phyloP scores from a whole-genome alignment of 176 grass and related monocot species.

The Pharus latifolius region DNA sequence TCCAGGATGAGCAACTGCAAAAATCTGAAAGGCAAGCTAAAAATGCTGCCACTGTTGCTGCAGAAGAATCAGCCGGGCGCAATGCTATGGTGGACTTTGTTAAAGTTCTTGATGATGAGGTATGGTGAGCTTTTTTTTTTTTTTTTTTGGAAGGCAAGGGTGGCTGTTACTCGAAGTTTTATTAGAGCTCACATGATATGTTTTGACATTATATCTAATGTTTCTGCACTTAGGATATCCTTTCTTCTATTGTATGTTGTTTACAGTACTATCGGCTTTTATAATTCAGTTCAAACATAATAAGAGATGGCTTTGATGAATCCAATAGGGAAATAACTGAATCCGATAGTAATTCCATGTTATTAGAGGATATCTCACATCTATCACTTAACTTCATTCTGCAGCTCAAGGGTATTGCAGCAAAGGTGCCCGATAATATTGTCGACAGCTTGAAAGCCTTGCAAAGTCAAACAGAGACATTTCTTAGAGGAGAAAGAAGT shows the following conservation, averaged over 20 bases:
- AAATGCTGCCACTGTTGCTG: slow-evolving; percentile 32
- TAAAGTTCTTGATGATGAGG: slow-evolving; percentile 65
- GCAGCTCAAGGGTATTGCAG: slow-evolving; percentile 61
- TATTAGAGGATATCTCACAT: neutral
- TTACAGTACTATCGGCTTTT: neutral
- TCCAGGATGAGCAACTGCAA: slow-evolving; percentile 48
- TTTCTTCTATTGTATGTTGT: neutral
- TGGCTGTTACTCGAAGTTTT: too few relatives aligned
- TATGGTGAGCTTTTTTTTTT: slow-evolving; percentile 8
- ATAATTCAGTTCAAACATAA: neutral
- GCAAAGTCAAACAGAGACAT: slow-evolving; percentile 37
- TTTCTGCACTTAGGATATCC: neutral
- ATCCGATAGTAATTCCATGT: too few relatives aligned
- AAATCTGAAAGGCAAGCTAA: slow-evolving; percentile 42
- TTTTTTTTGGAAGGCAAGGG: too few relatives aligned
- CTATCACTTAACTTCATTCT: neutral
- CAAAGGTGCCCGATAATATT: slow-evolving; percentile 46
- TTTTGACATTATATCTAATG: neutral
- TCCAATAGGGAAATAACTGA: too few relatives aligned
- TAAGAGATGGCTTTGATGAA: slow-evolving; percentile 23
- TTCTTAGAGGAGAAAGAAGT: slow-evolving; percentile 21
- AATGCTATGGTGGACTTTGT: slow-evolving; percentile 51
- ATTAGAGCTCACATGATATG: neutral
- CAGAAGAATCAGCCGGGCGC: slow-evolving; percentile 47
- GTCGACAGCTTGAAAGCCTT: slow-evolving; percentile 34